A percentile compares a stretch with the other conserved stretches of the same genome.
Conservation (phyloP, 2,329 filamentous ascomycete genomes). For the Metarhizium album region DNA sequence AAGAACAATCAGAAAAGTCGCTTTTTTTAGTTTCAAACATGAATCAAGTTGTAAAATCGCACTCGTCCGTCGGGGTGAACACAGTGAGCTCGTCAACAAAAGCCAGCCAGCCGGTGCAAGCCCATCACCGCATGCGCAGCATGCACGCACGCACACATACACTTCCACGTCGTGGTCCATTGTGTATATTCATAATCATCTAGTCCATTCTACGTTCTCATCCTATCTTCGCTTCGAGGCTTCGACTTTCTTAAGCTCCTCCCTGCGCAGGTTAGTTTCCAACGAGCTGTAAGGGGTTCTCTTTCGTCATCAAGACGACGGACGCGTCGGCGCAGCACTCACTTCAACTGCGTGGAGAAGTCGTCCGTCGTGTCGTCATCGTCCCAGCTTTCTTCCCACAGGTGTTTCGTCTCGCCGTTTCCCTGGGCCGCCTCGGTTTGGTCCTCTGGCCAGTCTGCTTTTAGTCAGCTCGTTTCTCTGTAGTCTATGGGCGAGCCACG, state of each 20-base stretch:
- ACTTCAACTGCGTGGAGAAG: slow-evolving; percentile 92
- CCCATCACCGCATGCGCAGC: background rate
- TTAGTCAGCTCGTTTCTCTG: background rate
- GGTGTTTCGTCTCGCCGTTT: slow-evolving; percentile 58
- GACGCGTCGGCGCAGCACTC: slow-evolving; percentile 23
- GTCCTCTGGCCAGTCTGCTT: slow-evolving; percentile 79
- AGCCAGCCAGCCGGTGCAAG: too few relatives aligned
- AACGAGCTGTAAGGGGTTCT: background rate
- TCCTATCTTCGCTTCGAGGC: slow-evolving; percentile 51
- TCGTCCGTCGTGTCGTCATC: slow-evolving; percentile 96
- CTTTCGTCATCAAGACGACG: too few relatives aligned
- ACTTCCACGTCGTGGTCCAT: background rate
- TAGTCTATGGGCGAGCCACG: background rate
- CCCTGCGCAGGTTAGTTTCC: slow-evolving; percentile 36
- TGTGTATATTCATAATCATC: background rate
- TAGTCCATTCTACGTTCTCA: background rate
- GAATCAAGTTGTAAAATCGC: slow-evolving; percentile 5
- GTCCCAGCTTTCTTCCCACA: slow-evolving; percentile 99
- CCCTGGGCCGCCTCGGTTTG: slow-evolving; percentile 72
- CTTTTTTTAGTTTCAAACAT: background rate
- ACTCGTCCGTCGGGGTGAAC: background rate
- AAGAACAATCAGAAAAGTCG: slow-evolving; percentile 1
- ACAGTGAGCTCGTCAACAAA: background rate
- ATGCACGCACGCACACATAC: background rate
- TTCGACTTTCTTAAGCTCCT: slow-evolving; percentile 92